Percentiles rank a stretch among this genome's conserved stretches.
phyloP scores from a whole-genome alignment of 2,329 filamentous ascomycete species.

The Hawksworthiomyces lignivorus region DNA sequence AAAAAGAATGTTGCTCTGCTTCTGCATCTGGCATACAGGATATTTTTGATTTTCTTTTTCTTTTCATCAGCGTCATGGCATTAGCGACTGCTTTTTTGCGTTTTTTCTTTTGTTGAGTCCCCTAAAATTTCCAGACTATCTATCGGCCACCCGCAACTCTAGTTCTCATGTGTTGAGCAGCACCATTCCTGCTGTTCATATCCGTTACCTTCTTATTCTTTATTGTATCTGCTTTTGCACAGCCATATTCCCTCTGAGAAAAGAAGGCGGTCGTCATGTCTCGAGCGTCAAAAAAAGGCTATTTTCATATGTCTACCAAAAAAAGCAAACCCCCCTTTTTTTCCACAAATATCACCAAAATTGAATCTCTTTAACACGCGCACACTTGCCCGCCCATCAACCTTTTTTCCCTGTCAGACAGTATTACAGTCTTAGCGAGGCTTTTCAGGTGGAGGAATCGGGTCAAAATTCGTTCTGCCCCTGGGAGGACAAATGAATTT shows the following conservation, averaged over 20 bases:
- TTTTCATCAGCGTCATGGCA: slow-evolving; percentile 11
- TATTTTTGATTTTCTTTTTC: slow-evolving; percentile 23
- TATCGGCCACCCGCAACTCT: neutral
- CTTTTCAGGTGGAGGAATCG: no score
- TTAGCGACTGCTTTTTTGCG: slow-evolving; percentile 16
- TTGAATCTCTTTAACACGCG: neutral
- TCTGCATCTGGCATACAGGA: slow-evolving; percentile 34
- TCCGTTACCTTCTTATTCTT: neutral
- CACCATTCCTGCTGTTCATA: neutral
- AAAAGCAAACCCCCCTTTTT: slow-evolving; percentile 2
- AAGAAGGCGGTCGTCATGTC: slow-evolving; percentile 6
- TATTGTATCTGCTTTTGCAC: neutral
- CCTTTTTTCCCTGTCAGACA: no score
- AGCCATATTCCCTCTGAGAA: neutral
- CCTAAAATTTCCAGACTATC: neutral
- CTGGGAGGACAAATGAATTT: neutral
- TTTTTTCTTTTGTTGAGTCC: slow-evolving; percentile 9
- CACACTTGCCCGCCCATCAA: no score
- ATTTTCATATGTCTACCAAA: slow-evolving; percentile 7
- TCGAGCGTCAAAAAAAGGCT: slow-evolving; percentile 3
- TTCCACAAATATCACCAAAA: slow-evolving; percentile 4
- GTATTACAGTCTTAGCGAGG: no score
- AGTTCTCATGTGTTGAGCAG: neutral
- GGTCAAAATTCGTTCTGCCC: no score
- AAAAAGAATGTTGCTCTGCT: slow-evolving; percentile 34